Evolutionary conservation across 2,329 filamentous ascomycete species (phyloP).

Genomic region (Hypoxylon sp.): DNA sequence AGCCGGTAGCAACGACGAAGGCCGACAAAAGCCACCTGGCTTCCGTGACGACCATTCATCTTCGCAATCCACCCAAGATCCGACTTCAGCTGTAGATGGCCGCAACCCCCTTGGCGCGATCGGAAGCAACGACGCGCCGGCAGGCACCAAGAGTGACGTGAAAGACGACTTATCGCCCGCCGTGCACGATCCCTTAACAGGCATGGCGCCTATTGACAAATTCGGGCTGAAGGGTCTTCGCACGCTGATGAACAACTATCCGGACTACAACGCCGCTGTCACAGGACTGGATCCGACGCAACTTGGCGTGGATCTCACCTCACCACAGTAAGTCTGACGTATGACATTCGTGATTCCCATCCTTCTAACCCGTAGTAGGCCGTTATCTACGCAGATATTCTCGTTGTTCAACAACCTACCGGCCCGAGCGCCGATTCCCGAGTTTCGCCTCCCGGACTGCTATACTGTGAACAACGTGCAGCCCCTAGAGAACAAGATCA

Average conservation of each 20-base stretch:
- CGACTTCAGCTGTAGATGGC: constrained; percentile 46
- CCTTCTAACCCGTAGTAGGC: constrained; percentile 47
- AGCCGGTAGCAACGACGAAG: constrained; percentile 51
- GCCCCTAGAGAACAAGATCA: constrained; percentile 70
- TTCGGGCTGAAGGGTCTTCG: constrained; percentile 71
- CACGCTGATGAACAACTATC: constrained; percentile 69
- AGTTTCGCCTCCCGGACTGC: constrained; percentile 68
- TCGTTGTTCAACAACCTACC: constrained; percentile 68
- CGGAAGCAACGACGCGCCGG: constrained; percentile 52
- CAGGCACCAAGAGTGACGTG: constrained; percentile 55
- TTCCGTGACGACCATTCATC: constrained; percentile 55
- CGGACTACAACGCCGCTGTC: constrained; percentile 68
- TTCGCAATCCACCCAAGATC: constrained; percentile 48
- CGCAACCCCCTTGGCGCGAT: constrained; percentile 57
- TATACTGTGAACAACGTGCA: constrained; percentile 73
- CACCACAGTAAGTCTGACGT: constrained; percentile 61
- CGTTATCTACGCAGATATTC: constrained; percentile 66
- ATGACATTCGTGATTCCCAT: background rate
- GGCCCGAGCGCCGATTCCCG: constrained; percentile 64
- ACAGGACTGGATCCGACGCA: constrained; percentile 65
- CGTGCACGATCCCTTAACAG: constrained; percentile 64
- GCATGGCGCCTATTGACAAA: constrained; percentile 69
- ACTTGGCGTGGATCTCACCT: constrained; percentile 65
- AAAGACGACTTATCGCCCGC: constrained; percentile 51
- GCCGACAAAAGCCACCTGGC: constrained; percentile 53